phyloP scores from a whole-genome alignment of 2,329 filamentous ascomycete species.

The Pseudogymnoascus sp. region DNA sequence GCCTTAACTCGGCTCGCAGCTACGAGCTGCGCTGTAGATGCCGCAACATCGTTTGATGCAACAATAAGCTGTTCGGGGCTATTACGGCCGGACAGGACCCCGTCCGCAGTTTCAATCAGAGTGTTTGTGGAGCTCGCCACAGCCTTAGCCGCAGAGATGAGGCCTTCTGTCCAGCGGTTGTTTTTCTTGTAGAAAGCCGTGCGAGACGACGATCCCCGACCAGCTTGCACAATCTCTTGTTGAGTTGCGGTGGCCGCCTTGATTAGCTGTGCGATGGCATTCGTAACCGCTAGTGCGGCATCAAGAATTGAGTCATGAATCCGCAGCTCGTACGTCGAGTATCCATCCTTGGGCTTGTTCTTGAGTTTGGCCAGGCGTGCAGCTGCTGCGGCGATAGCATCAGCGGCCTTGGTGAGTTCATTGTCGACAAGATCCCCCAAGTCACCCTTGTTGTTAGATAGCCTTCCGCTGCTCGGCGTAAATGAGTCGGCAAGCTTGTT shows the following conservation, averaged over 20 bases:
- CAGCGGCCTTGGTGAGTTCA: conserved; percentile 87
- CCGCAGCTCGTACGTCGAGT: conserved; percentile 91
- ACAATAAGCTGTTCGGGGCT: conserved; percentile 96
- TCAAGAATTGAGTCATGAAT: conserved; percentile 94
- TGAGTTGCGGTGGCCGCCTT: conserved; percentile 89
- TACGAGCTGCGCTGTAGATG: conserved; percentile 91
- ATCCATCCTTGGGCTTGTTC: conserved; percentile 94
- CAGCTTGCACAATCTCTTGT: conserved; percentile 92
- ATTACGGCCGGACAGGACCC: conserved; percentile 85
- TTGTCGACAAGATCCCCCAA: conserved; percentile 87
- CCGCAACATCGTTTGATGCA: conserved; percentile 92
- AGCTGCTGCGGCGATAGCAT: conserved; percentile 88
- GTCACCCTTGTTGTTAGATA: conserved; percentile 72
- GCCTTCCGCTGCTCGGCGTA: conserved; percentile 76
- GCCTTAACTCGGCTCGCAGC: conserved; percentile 95
- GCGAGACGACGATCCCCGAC: conserved; percentile 75
- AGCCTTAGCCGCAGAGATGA: conserved; percentile 95
- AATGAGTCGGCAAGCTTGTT: conserved; percentile 91
- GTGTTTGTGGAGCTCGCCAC: conserved; percentile 91
- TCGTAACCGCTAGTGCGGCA: conserved; percentile 86
- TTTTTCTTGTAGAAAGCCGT: conserved; percentile 99
- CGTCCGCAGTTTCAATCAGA: conserved; percentile 95
- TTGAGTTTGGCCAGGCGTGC: conserved; percentile 83
- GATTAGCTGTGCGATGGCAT: conserved; percentile 88
- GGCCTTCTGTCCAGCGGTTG: conserved; percentile 96